Percentiles rank a stretch among this genome's conserved stretches.
These are phyloP conservation scores for Penicillium olsonii DNA, from an alignment of 2,329 filamentous ascomycete species.

Conservation along the genomic window DNA sequence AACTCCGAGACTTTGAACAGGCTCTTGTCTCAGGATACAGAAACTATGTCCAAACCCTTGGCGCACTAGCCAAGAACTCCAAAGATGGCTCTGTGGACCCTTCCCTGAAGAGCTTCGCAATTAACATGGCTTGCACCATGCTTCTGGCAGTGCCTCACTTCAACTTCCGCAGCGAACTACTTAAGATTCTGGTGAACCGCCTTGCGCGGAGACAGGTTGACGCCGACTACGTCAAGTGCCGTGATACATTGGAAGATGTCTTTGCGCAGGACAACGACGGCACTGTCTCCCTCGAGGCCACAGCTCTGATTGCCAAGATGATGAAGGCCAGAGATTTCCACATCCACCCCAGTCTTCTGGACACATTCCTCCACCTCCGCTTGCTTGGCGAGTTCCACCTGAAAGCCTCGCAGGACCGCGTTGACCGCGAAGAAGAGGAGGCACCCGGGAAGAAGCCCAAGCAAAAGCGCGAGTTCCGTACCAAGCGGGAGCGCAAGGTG, in stretches of 20 bases:
- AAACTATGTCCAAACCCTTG: constrained; percentile 75
- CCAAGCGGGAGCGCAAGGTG: constrained; percentile 81
- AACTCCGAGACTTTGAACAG: constrained; percentile 81
- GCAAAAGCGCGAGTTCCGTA: constrained; percentile 80
- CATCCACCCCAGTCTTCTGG: constrained; percentile 81
- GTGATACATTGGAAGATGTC: constrained; percentile 74
- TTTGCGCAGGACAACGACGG: constrained; percentile 90
- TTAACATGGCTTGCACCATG: constrained; percentile 81
- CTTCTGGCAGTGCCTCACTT: constrained; percentile 87
- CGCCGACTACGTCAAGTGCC: constrained; percentile 74
- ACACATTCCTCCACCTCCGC: constrained; percentile 87
- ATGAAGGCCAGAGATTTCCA: constrained; percentile 84
- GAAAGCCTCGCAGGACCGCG: constrained; percentile 75
- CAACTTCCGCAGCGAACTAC: constrained; percentile 86
- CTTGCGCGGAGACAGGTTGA: constrained; percentile 73
- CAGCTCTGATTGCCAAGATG: constrained; percentile 86
- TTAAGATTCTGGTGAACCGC: constrained; percentile 84
- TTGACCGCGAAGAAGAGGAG: constrained; percentile 63
- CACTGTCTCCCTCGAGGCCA: constrained; percentile 80
- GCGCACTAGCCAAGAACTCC: constrained; percentile 62
- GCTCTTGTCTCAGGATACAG: constrained; percentile 83
- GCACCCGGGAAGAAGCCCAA: constrained; percentile 61
- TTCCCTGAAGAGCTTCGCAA: constrained; percentile 70
- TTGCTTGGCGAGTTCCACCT: constrained; percentile 83
- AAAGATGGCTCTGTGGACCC: constrained; percentile 40